Conservation (phyloP, 2,329 filamentous ascomycete species). For the Sclerotinia subarctica region DNA sequence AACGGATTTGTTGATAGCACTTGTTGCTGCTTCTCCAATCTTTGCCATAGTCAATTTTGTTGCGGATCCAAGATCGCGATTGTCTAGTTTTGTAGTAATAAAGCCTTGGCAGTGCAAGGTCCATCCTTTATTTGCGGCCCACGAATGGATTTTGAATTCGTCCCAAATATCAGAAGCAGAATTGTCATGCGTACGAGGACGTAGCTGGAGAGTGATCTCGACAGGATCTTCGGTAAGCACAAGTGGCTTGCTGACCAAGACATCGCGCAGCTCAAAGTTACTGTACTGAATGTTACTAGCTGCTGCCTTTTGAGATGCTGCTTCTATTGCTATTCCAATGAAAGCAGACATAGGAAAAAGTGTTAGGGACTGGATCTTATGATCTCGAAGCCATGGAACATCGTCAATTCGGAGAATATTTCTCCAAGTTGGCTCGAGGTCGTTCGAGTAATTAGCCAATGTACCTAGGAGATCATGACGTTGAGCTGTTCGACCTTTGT, state of each 20-base stretch:
- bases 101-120: constrained; percentile 53
- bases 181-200: constrained; percentile 44
- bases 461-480: constrained; percentile 18
- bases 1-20: constrained; percentile 12
- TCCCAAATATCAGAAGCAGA: constrained; percentile 11
- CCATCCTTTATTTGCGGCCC: constrained; percentile 16
- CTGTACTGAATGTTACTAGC: constrained; percentile 40
- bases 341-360: constrained; percentile 38
- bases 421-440: constrained; percentile 19
- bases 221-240: constrained; percentile 40
- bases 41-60: constrained; percentile 1
- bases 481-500: constrained; percentile 23
- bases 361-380: constrained; percentile 45
- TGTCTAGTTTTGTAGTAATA: background rate
- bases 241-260: constrained; percentile 16
- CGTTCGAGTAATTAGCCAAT: constrained; percentile 13
- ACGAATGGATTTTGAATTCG: constrained; percentile 21
- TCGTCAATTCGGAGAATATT: constrained; percentile 15
- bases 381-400: constrained; percentile 40
- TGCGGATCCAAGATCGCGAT: background rate
- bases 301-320: constrained; percentile 23
- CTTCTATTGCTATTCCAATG: constrained; percentile 38
- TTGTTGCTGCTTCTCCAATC: background rate
- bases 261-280: constrained; percentile 26
- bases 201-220: constrained; percentile 50